Base-by-base conservation (phyloP, 306 rosid genomes). In the Malus sieversii region DNA sequence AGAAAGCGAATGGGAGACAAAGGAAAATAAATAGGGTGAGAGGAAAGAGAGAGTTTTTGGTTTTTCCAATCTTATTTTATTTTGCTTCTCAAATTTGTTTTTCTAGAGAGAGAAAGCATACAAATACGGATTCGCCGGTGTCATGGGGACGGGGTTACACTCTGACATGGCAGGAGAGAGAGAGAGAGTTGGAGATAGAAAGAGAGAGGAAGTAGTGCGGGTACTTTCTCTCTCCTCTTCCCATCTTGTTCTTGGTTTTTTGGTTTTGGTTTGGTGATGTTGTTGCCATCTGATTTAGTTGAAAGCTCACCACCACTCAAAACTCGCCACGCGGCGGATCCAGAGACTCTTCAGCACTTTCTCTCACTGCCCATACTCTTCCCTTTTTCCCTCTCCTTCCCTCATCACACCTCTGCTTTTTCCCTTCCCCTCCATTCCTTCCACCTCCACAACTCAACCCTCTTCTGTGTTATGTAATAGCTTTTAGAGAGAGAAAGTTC, bases 161-260 rank as follows among this genome's bases (percentile, higher is more conserved):
- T 84, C 97, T 93, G 97, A 93, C 98, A 91, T 88, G 98, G 96
- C 96, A 90, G 83, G 80, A 72, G 87, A 83, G 90, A 87, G 87
- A 82, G 2, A 38, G 60, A 18, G 61, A 19, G 5, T 18, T 38
- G 42, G 42, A 38, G 42, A 38, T 38, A 38, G 42, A 38, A 38
- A 52, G 73, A 59, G 79, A 22, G 79, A 12, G 57, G 14, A 23
- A 15, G 74, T 48, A 61, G 64, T 52, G 58, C 10, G 53, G 53
- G 7, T 48, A 14, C 55, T 48, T 15, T 48, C 55, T 48, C 55
- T 48, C 55, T 48, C 53, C 32, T 20, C 59, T 38, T 45, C 42
- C 3, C 57, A 25, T 11, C 32, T 60, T 23, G 30, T 25, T 23
- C 68, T 66, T 30, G 30, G 51, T 58, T 68, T 74, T 74, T 62